These are phyloP conservation scores for Plasmopara viticola DNA, from an alignment of 352 stramenopile species.

Conservation along the genomic window DNA sequence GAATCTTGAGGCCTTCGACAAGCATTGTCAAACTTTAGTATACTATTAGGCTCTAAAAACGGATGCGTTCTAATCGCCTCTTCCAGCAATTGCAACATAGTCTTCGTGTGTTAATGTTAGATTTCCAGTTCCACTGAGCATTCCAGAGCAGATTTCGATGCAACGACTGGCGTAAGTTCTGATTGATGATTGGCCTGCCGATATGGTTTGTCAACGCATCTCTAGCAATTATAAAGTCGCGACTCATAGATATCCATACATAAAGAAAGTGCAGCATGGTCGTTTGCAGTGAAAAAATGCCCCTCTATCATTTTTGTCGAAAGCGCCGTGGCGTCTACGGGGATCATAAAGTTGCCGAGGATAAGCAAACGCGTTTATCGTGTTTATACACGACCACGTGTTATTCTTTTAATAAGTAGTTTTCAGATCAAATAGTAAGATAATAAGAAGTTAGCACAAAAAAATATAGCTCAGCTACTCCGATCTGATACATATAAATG, in stretches of 20 bases:
- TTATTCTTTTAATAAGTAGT: too few species aligned
- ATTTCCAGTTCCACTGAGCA: not conserved
- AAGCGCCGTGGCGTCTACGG: conserved; percentile 33
- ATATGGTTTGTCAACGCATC: conserved; percentile 14
- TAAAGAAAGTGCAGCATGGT: conserved; percentile 33
- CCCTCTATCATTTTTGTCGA: not conserved
- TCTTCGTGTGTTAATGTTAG: conserved; percentile 11
- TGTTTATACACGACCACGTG: conserved; percentile 14
- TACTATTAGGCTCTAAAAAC: conserved; percentile 10
- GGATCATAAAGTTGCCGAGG: conserved; percentile 35
- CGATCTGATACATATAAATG: too few species aligned
- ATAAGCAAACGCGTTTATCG: conserved; percentile 31
- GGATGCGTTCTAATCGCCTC: conserved; percentile 16
- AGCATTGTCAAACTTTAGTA: conserved; percentile 27
- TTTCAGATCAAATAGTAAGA: too few species aligned
- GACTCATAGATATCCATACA: conserved; percentile 19
- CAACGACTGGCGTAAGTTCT: conserved; percentile 3
- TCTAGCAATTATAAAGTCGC: conserved; percentile 25
- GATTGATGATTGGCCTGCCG: too few species aligned
- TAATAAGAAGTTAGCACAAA: too few species aligned
- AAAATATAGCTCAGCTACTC: too few species aligned
- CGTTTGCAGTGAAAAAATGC: conserved; percentile 33
- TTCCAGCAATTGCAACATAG: conserved; percentile 30
- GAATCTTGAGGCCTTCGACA: conserved; percentile 42
- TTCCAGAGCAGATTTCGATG: not conserved